Evolutionary conservation across 2,329 filamentous ascomycete species (phyloP).

Genomic region (Tolypocladium amazonense): DNA sequence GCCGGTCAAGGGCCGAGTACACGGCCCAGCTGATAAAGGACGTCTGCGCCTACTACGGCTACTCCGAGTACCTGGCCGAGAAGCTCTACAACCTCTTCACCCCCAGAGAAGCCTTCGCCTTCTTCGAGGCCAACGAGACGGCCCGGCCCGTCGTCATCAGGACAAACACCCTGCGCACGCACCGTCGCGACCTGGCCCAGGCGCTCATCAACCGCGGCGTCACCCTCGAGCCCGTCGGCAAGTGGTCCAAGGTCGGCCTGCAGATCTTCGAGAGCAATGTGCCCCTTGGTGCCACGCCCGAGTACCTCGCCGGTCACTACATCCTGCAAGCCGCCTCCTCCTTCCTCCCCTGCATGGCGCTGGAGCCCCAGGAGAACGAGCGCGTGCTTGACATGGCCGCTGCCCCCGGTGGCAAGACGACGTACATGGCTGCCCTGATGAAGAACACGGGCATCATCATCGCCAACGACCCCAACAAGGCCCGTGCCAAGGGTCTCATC

Average conservation of each 20-base stretch:
- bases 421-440: conserved; percentile 56
- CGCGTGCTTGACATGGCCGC: conserved; percentile 60
- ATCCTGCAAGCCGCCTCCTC: conserved; percentile 95
- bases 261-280: conserved; percentile 87
- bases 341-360: conserved; percentile 94
- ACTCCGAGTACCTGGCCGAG: conserved; percentile 87
- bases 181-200: conserved; percentile 74
- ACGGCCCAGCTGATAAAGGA: conserved; percentile 79
- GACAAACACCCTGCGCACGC: conserved; percentile 83
- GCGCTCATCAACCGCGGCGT: conserved; percentile 93
- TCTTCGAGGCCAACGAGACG: conserved; percentile 98
- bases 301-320: conserved; percentile 96
- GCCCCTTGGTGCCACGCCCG: conserved; percentile 86
- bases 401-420: conserved; percentile 17
- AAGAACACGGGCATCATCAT: conserved; percentile 87
- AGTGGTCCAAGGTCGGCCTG: conserved; percentile 96
- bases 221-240: conserved; percentile 90
- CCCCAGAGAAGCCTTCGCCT: conserved; percentile 87
- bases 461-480: conserved; percentile 92
- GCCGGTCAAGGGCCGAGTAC: conserved; percentile 79
- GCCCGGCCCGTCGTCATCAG: conserved; percentile 88
- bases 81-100: conserved; percentile 92
- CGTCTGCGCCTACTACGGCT: conserved; percentile 93
- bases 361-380: conserved; percentile 88
- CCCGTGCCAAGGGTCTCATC: conserved; percentile 90